Conservation (phyloP, 2,329 filamentous ascomycete species). For the Neonectria sp. region DNA sequence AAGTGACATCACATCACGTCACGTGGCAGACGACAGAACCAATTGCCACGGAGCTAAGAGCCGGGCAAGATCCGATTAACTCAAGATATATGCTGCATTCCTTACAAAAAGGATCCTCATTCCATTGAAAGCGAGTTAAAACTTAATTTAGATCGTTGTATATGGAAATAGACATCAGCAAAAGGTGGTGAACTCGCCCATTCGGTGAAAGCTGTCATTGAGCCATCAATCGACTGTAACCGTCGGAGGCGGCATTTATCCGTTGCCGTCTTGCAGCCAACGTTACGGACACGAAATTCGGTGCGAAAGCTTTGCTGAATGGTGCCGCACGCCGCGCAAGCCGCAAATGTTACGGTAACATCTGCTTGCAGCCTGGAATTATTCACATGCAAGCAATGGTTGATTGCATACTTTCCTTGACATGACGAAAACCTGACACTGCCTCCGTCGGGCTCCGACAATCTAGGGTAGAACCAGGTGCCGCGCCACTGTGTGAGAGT, state of each 20-base stretch:
- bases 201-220: neutral
- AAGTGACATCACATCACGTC: slow-evolving; percentile 42
- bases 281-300: slow-evolving; percentile 4
- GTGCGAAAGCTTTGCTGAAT: slow-evolving; percentile 2
- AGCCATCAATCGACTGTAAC: neutral
- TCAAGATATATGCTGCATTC: neutral
- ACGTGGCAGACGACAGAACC: slow-evolving; percentile 26
- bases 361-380: neutral
- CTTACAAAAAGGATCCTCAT: neutral
- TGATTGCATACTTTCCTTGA: slow-evolving; percentile 1
- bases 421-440: neutral
- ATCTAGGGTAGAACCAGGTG: neutral
- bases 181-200: neutral
- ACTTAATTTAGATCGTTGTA: neutral
- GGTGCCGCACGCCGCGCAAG: neutral
- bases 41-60: neutral
- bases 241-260: slow-evolving; percentile 1
- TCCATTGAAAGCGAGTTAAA: too few relatives aligned
- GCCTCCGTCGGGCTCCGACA: neutral
- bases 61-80: neutral
- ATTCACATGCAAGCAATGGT: slow-evolving; percentile 15
- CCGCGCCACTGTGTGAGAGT: neutral
- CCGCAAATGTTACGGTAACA: slow-evolving; percentile 18
- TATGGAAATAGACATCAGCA: neutral
- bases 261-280: neutral